Evolutionary conservation across 257 asterid species (phyloP).

Genomic region (Knoxia roxburghii): DNA sequence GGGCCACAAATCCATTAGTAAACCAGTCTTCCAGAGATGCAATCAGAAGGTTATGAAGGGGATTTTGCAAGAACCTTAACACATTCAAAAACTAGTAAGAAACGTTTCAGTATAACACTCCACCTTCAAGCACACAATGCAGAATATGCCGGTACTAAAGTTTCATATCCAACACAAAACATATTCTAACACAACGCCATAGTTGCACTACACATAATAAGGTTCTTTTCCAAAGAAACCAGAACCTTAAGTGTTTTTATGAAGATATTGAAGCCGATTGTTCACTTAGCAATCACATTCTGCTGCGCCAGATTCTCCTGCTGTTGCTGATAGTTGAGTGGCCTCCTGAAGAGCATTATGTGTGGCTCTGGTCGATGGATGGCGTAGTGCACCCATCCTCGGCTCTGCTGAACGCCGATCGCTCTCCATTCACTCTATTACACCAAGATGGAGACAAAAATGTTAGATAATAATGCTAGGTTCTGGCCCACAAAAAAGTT

Average conservation of each 20-base stretch:
- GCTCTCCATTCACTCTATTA: constrained; percentile 87
- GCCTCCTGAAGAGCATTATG: constrained; percentile 97
- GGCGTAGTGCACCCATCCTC: constrained; percentile 97
- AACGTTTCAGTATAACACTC: constrained; percentile 1
- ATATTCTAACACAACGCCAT: constrained; percentile 5
- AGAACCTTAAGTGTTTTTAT: constrained; percentile 10
- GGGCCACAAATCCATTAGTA: not conserved
- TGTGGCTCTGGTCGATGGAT: constrained; percentile 97
- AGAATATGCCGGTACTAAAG: not conserved
- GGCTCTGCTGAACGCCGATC: constrained; percentile 92
- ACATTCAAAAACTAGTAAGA: not conserved
- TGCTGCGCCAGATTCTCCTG: constrained; percentile 55
- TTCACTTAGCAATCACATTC: constrained; percentile 41
- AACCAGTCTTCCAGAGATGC: not conserved
- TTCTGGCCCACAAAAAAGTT: too few species aligned
- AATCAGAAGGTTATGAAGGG: not conserved
- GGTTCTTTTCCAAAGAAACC: constrained; percentile 31
- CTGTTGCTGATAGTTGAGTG: constrained; percentile 82
- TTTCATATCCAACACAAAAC: constrained; percentile 1
- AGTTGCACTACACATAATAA: constrained; percentile 3
- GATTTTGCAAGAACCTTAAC: not conserved
- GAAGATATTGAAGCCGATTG: not conserved
- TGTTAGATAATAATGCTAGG: too few species aligned
- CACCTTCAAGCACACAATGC: not conserved
- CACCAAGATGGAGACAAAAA: not conserved